Base-by-base conservation (phyloP, 2,329 filamentous ascomycete genomes). In the Ophiostoma pallidulum region DNA sequence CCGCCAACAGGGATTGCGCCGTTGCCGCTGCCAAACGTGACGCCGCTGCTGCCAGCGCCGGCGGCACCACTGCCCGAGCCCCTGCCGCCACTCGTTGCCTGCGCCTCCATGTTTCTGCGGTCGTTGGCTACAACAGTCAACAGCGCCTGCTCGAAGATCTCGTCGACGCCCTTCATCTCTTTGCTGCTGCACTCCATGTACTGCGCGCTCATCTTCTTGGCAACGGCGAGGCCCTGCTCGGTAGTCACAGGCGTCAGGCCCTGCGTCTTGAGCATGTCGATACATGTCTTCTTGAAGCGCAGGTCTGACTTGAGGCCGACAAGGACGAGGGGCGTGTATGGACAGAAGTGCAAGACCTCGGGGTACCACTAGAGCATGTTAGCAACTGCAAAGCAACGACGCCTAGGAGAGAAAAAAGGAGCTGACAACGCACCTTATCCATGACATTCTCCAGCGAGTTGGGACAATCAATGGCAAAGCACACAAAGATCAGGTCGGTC, bases 131-230 rank as follows among this genome's bases (percentile, higher is more conserved):
- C 87, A 28, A 92, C 89, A 44, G 86, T 91, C 60, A 90, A 80
- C 62, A 98, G 90, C 48, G 92, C 92, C 53, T 80, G 75, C 65
- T 94, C 85, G 67, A 98, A 98, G 62, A 97, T 92, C 60, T 97
- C 91, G 64, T 97, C 88, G 39, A 98, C 91, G 48, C 92, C 92
- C 46, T 76, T 80, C 84, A 94, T 92, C 68, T 96, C 92, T 69
- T 97, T 97, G 67, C 88, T 94, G 64, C 89, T 95, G 75, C 92
- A 98, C 70, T 98, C 92, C 78, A 95, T 91, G 71, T 98, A 98
- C 61, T 82, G 77, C 12, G 92, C 92, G 54, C 82, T 82, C 92
- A 98, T 98, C 70, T 91, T 92, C 61, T 83, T 78, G 48, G 92
- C 90, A 22, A 98, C 90, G 8, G 80, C 77, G 62, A 84, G 78